Evolutionary conservation across 352 stramenopile genomes (phyloP), one percentile per base, ranked within the genome.

Genomic region (Globisporangium cederbergense): DNA sequence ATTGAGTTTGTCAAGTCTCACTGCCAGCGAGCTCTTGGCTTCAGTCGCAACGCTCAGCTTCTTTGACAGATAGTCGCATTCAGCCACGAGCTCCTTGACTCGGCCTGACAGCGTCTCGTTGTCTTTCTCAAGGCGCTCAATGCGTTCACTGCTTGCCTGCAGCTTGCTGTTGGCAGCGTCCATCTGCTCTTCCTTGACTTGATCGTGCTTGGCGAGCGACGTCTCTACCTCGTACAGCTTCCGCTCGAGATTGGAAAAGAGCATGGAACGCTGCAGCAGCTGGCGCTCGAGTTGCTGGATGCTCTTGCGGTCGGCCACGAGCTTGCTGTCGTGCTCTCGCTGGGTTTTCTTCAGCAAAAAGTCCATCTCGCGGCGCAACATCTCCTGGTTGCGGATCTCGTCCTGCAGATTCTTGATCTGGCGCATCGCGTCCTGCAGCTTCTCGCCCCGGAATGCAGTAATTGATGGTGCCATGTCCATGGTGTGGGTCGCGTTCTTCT

Each of bases 241-340:
- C 11, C 81, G 75, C 52, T 93, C 82, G 22, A 89, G 45, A 60
- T 66, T 86, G 2, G 81, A 87, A 28, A 83, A 63, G 8, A 93
- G 70, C 55, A 86, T 81, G 3, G 82, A 72, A 0, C 85, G 71
- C 63, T 93, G 82, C 34, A 83, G n/a, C 47, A 93, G 71, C 60
- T 93, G 85, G 32, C 86, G 90, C 45, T 93, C 81, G 2, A 93
- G 64, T 36, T 91, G 80, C 46, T 90, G 73, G 34, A 88, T 87
- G 47, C 87, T 76, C 57, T 90, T 90, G 9, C 73, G 67, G 50
- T 91, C 78, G 0, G 82, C 79, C 1, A 66, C 65, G 18, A 74
- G 54, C 65, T 87, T 90, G 57, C 79, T 86, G 62, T 93, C 82
- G 57, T 90, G 76, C 64, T 91, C 85, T 22, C 82, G 77, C 62